Conservation (phyloP, 352 stramenopile genomes). For the Globisporangium splendens region DNA sequence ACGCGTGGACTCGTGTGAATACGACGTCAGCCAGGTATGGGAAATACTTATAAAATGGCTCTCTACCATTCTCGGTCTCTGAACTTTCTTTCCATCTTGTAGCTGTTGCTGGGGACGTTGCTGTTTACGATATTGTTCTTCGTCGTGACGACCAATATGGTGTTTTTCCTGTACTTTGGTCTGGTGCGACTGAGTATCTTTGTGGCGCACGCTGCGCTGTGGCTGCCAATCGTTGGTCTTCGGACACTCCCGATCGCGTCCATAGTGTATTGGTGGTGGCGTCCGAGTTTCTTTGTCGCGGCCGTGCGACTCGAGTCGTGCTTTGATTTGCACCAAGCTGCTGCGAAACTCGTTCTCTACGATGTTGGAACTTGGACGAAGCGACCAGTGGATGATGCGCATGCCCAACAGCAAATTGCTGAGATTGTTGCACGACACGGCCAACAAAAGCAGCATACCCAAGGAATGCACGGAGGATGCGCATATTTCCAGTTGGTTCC, state of each 20-base stretch:
- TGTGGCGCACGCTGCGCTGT: conserved; percentile 31
- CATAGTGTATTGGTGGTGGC: conserved; percentile 33
- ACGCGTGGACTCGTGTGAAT: conserved; percentile 92
- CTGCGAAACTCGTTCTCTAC: conserved; percentile 5
- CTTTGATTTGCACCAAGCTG: conserved; percentile 9
- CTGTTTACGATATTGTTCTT: conserved; percentile 92
- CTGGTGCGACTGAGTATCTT: conserved; percentile 61
- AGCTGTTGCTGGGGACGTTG: conserved; percentile 91
- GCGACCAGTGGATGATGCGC: background rate
- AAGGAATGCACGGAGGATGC: background rate
- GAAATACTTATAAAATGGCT: background rate
- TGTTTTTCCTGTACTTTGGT: conserved; percentile 93
- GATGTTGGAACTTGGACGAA: conserved; percentile 9
- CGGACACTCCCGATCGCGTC: conserved; percentile 46
- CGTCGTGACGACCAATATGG: conserved; percentile 91
- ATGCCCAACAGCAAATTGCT: conserved; percentile 9
- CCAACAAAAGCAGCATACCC: background rate
- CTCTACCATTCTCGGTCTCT: background rate
- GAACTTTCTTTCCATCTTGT: background rate
- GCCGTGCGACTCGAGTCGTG: conserved; percentile 20
- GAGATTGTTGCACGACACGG: background rate
- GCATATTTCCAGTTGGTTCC: conserved; percentile 16
- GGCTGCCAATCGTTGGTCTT: conserved; percentile 49
- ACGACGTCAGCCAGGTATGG: conserved; percentile 86
- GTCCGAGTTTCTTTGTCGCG: conserved; percentile 33